A percentile compares a stretch with the other conserved stretches of the same genome.
These are phyloP conservation scores for Venturia carpophila DNA, from an alignment of 2,329 filamentous ascomycete species.

Conservation along the genomic window DNA sequence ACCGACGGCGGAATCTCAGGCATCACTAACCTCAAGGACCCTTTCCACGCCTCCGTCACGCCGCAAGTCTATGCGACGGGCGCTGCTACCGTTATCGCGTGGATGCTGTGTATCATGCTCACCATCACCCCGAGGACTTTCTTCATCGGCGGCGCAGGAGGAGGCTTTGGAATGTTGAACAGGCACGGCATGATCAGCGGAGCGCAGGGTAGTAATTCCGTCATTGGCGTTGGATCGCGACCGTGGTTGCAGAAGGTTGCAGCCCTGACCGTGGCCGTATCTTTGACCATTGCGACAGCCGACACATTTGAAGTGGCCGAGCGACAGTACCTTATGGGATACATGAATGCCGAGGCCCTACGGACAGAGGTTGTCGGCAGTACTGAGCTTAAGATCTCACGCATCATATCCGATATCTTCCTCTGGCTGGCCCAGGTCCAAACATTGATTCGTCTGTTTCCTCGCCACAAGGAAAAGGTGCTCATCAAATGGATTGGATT, in stretches of 20 bases:
- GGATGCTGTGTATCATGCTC: slow-evolving; percentile 87
- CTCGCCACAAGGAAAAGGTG: slow-evolving; percentile 92
- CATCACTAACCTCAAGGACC: slow-evolving; percentile 65
- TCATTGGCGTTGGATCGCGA: slow-evolving; percentile 80
- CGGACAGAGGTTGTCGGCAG: slow-evolving; percentile 75
- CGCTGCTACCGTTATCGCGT: slow-evolving; percentile 82
- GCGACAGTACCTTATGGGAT: slow-evolving; percentile 68
- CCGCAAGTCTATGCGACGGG: slow-evolving; percentile 91
- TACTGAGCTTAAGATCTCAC: slow-evolving; percentile 78
- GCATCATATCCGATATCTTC: slow-evolving; percentile 91
- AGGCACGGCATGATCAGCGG: slow-evolving; percentile 78
- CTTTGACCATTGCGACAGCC: slow-evolving; percentile 84
- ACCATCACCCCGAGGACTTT: slow-evolving; percentile 93
- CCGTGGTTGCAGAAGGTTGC: slow-evolving; percentile 81
- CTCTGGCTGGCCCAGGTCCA: slow-evolving; percentile 97
- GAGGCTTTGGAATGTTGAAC: slow-evolving; percentile 65
- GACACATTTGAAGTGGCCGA: slow-evolving; percentile 84
- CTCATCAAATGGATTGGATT: slow-evolving; percentile 99
- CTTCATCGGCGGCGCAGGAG: slow-evolving; percentile 64
- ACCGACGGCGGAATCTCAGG: slow-evolving; percentile 33
- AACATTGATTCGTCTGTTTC: slow-evolving; percentile 90
- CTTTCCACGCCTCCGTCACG: slow-evolving; percentile 89
- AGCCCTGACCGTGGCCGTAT: slow-evolving; percentile 60
- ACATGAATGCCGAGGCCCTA: slow-evolving; percentile 69
- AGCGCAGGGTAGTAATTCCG: slow-evolving; percentile 51